Base-by-base conservation (phyloP, 192 early-diverging fungal species). In the Umbelopsis isabellina region DNA sequence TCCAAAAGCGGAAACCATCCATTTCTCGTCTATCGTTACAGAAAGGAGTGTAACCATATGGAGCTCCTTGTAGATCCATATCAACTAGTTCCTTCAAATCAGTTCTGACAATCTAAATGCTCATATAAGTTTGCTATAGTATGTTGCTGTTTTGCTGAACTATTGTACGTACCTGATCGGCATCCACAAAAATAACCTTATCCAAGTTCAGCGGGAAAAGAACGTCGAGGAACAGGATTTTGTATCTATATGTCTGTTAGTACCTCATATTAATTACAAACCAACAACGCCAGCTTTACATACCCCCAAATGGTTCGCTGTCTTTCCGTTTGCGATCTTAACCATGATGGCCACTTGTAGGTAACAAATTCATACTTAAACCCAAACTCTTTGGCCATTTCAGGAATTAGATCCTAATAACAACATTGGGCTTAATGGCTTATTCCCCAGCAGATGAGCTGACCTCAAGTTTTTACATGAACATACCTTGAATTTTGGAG, bases 321-420 rank as follows among this genome's bases (percentile, higher is more conserved):
- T 75, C 98, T 98, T 74, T 97, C 96, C 0, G 88, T 93, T 79
- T 98, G 94, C 23, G 86, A 78, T 49, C 93, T 86, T 25, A 99
- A 85, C 96, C 96, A 99, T 47, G 94, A 91, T 18, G 97, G 97
- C 97, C 97, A 99, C 72, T 96, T 97, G 82, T 98, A 98, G 2
- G 96, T 97, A 23, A 99, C 95, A 49, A 98, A 87, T 83, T 98
- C 94, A 73, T 94, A 98, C 47, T 95, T 90, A 78, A 99, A 98
- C 15, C 86, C 87, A 75, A 93, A 94, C 70, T 88, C 87, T 61
- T 91, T 78, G 2, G 96, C 92, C 84, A 99, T 87, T 53, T 91
- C 82, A 16, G 96, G 96, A 6, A 99, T 83, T 76, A 97, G 97
- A 30, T 91, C 85, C 89, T 93, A 21, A 46, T 10, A 72, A 18